Conservation (phyloP, 2,329 filamentous ascomycete genomes). For the Cercospora beticola region DNA sequence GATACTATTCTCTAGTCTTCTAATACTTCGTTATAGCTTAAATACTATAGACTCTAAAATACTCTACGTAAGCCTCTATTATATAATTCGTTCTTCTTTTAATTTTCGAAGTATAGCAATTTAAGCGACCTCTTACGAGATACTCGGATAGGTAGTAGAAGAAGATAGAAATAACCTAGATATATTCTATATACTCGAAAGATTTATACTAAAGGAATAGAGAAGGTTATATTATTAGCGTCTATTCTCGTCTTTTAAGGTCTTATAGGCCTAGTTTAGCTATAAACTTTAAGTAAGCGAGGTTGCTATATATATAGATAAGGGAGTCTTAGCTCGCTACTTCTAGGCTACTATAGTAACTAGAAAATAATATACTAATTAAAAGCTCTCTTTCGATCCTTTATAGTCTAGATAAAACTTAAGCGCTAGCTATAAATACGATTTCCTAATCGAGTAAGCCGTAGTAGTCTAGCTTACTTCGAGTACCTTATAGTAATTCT, state of each 20-base stretch:
- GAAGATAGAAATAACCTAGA: conserved; percentile 5
- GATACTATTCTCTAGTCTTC: conserved; percentile 34
- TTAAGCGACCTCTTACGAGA: conserved; percentile 29
- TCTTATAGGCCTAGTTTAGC: conserved; percentile 41
- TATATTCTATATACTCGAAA: conserved; percentile 8
- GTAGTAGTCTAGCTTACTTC: conserved; percentile 35
- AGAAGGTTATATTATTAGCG: conserved; percentile 39
- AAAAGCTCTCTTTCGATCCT: conserved; percentile 40
- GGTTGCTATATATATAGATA: not conserved
- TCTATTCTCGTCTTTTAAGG: conserved; percentile 36
- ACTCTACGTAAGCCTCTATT: conserved; percentile 33
- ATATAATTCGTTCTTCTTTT: conserved; percentile 34
- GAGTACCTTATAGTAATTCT: conserved; percentile 40
- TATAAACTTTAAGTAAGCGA: conserved; percentile 18
- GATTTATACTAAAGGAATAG: conserved; percentile 33
- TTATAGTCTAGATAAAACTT: conserved; percentile 42
- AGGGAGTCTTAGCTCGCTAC: not conserved
- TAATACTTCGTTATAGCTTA: conserved; percentile 26
- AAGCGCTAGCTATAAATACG: conserved; percentile 40
- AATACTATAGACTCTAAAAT: conserved; percentile 25
- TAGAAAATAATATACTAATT: conserved; percentile 21
- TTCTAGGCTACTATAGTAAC: not conserved
- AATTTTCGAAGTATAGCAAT: conserved; percentile 34
- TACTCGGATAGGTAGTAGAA: conserved; percentile 20
- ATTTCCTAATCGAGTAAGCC: conserved; percentile 31